Conservation (phyloP, 192 early-diverging fungal species). For the Podila epicladia region DNA sequence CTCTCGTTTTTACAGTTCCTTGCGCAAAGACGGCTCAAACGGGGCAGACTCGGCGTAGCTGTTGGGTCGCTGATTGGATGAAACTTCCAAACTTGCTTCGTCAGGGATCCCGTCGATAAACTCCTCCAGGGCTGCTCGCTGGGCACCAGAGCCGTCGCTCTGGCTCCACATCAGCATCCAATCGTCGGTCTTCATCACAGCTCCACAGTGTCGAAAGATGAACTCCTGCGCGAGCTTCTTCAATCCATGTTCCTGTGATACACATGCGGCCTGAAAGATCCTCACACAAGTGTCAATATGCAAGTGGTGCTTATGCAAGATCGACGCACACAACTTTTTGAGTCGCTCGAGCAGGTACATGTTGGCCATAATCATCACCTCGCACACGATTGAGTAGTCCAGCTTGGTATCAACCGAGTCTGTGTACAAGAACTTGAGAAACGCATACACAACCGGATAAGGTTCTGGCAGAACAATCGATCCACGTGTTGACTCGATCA, state of each 20-base stretch:
- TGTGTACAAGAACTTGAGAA: conserved; percentile 68
- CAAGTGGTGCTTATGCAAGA: conserved; percentile 57
- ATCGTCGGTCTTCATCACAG: conserved; percentile 61
- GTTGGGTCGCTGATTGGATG: conserved; percentile 6
- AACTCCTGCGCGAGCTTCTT: conserved; percentile 57
- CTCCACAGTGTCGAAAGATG: conserved; percentile 64
- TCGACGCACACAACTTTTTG: conserved; percentile 63
- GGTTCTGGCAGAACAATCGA: conserved; percentile 64
- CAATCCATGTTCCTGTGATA: conserved; percentile 62
- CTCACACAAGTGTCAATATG: conserved; percentile 59
- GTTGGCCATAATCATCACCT: conserved; percentile 67
- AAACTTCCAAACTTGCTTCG: conserved; percentile 56
- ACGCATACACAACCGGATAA: conserved; percentile 56
- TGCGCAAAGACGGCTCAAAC: conserved; percentile 32
- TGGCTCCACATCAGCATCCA: conserved; percentile 53
- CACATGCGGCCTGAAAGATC: conserved; percentile 64
- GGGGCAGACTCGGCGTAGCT: conserved; percentile 12
- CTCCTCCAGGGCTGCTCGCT: conserved; percentile 38
- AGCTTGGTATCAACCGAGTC: conserved; percentile 56
- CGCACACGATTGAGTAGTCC: conserved; percentile 52
- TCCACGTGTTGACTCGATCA: conserved; percentile 58
- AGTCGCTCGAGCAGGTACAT: conserved; percentile 65
- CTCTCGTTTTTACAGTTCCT: no score
- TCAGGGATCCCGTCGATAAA: conserved; percentile 63
- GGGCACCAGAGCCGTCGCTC: conserved; percentile 33